phyloP scores from a whole-genome alignment of 371 early-diverging fungal species.

The Sporodiniella umbellata region DNA sequence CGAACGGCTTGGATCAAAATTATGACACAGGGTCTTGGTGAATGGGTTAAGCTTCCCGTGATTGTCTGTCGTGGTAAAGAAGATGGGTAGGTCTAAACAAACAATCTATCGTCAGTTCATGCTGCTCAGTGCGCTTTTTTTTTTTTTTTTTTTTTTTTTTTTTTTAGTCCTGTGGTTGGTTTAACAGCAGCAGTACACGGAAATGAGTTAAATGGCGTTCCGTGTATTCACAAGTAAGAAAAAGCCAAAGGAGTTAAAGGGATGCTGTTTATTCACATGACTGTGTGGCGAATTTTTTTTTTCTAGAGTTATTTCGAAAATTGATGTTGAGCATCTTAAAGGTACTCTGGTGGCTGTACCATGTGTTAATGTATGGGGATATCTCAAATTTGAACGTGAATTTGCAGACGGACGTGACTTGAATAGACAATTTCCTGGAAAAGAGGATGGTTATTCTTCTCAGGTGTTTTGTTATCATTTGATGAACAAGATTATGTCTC shows the following conservation, averaged over 20 bases:
- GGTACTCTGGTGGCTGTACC: slow-evolving; percentile 89
- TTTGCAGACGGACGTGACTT: slow-evolving; percentile 83
- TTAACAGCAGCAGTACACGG: slow-evolving; percentile 83
- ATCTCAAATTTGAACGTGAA: slow-evolving; percentile 73
- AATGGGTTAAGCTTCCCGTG: slow-evolving; percentile 64
- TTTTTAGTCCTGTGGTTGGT: slow-evolving; percentile 26
- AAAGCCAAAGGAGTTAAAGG: not conserved
- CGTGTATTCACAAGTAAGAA: slow-evolving; percentile 74
- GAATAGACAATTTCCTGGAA: slow-evolving; percentile 86
- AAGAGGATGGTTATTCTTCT: slow-evolving; percentile 67
- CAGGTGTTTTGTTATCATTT: slow-evolving; percentile 81
- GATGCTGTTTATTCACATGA: not conserved
- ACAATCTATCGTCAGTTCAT: too few species aligned
- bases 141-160: not conserved
- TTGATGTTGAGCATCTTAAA: slow-evolving; percentile 65
- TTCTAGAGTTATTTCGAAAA: slow-evolving; percentile 62
- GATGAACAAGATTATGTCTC: slow-evolving; percentile 72
- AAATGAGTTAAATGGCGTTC: slow-evolving; percentile 91
- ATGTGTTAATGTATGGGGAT: slow-evolving; percentile 85
- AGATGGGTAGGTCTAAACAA: slow-evolving; percentile 43
- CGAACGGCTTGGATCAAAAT: slow-evolving; percentile 68
- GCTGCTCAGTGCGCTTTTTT: not conserved
- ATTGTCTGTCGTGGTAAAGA: slow-evolving; percentile 63
- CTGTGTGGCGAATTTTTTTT: not conserved
- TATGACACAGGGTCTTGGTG: slow-evolving; percentile 63